Percentiles rank a stretch among this genome's conserved stretches.
Evolutionary conservation across 129 eudicot genomes (phyloP).

Genomic region (Chrysanthemum lavandulifolium): DNA sequence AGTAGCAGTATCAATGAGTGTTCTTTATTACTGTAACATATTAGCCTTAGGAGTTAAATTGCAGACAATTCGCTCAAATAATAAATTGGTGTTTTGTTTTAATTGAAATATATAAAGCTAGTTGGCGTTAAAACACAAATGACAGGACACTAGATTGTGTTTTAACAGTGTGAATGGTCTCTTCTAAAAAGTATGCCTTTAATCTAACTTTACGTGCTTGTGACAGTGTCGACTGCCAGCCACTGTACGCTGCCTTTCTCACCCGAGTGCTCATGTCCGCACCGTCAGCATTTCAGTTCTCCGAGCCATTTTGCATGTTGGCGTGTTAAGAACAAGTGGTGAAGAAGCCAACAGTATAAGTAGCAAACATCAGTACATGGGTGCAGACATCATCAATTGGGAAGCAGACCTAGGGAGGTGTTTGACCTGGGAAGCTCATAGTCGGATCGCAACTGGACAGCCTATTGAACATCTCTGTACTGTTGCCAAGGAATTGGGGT

Average conservation of each 20-base stretch:
- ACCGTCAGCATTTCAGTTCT: constrained; percentile 93
- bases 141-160: too few species aligned
- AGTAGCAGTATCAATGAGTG: too few species aligned
- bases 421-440: constrained; percentile 92
- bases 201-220: not conserved
- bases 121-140: too few species aligned
- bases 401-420: constrained; percentile 74
- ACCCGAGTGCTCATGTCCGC: constrained; percentile 96
- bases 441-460: constrained; percentile 69
- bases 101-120: too few species aligned
- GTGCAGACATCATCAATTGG: constrained; percentile 61
- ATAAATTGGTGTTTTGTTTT: too few species aligned
- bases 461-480: constrained; percentile 59
- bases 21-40: too few species aligned
- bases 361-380: constrained; percentile 40
- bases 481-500: constrained; percentile 90
- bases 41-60: too few species aligned
- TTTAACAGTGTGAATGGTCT: too few species aligned
- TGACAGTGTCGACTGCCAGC: constrained; percentile 90
- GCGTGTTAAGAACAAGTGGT: constrained; percentile 43
- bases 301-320: constrained; percentile 65
- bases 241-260: constrained; percentile 83
- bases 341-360: constrained; percentile 34
- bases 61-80: too few species aligned
- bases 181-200: not conserved